phyloP scores from a whole-genome alignment of 148 eudicot species.

The Rhododendron ferrugineum region DNA sequence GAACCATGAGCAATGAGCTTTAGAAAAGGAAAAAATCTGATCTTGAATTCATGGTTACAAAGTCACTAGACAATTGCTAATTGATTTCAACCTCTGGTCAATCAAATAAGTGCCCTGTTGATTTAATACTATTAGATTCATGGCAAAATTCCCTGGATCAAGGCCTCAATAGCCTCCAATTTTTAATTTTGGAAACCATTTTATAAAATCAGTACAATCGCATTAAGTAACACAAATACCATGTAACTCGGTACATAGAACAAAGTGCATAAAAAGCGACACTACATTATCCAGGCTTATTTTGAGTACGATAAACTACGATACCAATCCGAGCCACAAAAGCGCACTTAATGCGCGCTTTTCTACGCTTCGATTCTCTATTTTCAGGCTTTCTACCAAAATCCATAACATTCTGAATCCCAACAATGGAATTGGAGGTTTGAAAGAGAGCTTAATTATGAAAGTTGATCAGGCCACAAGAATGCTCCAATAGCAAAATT shows the following conservation, averaged over 20 bases:
- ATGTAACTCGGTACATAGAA: background rate
- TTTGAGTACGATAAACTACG: background rate
- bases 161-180: too few relatives aligned
- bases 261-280: background rate
- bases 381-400: background rate
- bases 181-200: background rate
- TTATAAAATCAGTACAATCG: background rate
- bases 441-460: background rate
- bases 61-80: background rate
- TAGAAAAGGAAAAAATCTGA: background rate
- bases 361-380: background rate
- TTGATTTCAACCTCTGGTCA: too few relatives aligned
- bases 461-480: slow-evolving; percentile 20
- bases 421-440: background rate
- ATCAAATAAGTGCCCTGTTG: too few relatives aligned
- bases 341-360: background rate
- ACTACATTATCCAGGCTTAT: background rate
- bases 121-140: too few relatives aligned
- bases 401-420: background rate
- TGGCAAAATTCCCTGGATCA: too few relatives aligned
- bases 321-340: too few relatives aligned
- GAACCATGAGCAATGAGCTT: too few relatives aligned
- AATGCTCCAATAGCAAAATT: slow-evolving; percentile 10
- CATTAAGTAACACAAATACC: background rate
- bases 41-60: background rate